A percentile compares a stretch with the other conserved stretches of the same genome.
Evolutionary conservation across 306 rosid genomes (phyloP).

Genomic region (Ormosia emarginata): DNA sequence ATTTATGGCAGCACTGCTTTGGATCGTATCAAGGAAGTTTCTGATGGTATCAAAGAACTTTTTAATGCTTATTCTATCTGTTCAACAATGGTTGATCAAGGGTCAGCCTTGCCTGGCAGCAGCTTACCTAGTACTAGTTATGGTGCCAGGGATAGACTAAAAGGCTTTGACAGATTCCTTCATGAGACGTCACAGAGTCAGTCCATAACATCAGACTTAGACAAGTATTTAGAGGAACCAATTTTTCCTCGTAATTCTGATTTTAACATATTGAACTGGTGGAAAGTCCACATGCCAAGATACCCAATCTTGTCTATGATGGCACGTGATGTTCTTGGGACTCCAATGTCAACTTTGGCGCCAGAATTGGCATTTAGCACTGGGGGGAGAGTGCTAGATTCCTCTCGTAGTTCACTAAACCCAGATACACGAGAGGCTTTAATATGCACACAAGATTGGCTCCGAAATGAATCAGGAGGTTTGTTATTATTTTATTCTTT

Average conservation of each 20-base stretch:
- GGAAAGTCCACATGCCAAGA: slow-evolving; percentile 74
- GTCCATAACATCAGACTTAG: slow-evolving; percentile 53
- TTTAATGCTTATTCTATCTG: slow-evolving; percentile 57
- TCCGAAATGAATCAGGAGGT: slow-evolving; percentile 53
- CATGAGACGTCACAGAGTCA: slow-evolving; percentile 60
- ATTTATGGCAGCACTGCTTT: slow-evolving; percentile 67
- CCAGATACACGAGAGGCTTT: slow-evolving; percentile 59
- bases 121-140: slow-evolving; percentile 49
- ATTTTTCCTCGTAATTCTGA: slow-evolving; percentile 64
- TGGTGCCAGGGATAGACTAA: slow-evolving; percentile 59
- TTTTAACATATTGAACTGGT: slow-evolving; percentile 68
- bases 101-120: slow-evolving; percentile 62
- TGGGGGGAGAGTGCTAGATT: slow-evolving; percentile 58
- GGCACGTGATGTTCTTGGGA: slow-evolving; percentile 71
- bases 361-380: slow-evolving; percentile 49
- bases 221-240: slow-evolving; percentile 70
- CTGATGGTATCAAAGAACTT: slow-evolving; percentile 61
- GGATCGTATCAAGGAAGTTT: slow-evolving; percentile 70
- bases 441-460: slow-evolving; percentile 73
- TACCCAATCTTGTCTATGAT: slow-evolving; percentile 73
- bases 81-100: slow-evolving; percentile 65
- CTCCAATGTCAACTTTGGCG: slow-evolving; percentile 66
- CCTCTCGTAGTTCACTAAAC: slow-evolving; percentile 41
- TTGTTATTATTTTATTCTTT: background rate
- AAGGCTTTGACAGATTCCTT: slow-evolving; percentile 72